phyloP scores from a whole-genome alignment of 1,139 yeast genomes.

The Suhomyces terraborum region DNA sequence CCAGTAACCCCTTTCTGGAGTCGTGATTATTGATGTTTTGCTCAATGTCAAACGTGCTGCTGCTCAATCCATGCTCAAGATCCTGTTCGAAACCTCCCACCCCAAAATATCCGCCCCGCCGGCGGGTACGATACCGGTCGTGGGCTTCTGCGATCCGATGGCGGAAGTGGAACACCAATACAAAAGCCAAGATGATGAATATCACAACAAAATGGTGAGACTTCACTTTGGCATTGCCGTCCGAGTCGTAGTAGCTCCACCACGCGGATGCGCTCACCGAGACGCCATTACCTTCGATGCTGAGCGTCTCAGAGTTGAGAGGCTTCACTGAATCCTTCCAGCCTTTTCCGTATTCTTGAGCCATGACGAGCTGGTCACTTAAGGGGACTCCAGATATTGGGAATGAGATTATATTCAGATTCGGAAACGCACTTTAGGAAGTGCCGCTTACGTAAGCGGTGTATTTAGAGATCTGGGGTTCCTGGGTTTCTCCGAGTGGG shows the following conservation, averaged over 20 bases:
- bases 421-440: too few relatives aligned
- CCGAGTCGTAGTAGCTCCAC: constrained; percentile 10
- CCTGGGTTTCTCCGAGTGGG: too few relatives aligned
- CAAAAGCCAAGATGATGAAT: constrained; percentile 6
- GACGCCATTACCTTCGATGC: constrained; percentile 2
- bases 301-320: background rate
- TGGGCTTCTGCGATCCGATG: constrained; percentile 19
- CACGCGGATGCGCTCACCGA: constrained; percentile 3
- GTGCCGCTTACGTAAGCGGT: constrained; percentile 3
- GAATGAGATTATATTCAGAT: too few relatives aligned
- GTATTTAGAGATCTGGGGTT: background rate
- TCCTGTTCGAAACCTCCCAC: constrained; percentile 55
- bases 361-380: background rate
- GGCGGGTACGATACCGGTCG: constrained; percentile 19
- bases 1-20: constrained; percentile 61
- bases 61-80: constrained; percentile 64
- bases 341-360: background rate
- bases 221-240: constrained; percentile 10
- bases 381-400: too few relatives aligned
- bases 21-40: constrained; percentile 53
- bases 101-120: constrained; percentile 15
- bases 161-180: constrained; percentile 19
- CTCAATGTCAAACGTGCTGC: constrained; percentile 57
- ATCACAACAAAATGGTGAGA: constrained; percentile 10
- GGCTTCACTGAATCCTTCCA: background rate